phyloP scores from a whole-genome alignment of 306 rosid species.

The Cicer bijugum region DNA sequence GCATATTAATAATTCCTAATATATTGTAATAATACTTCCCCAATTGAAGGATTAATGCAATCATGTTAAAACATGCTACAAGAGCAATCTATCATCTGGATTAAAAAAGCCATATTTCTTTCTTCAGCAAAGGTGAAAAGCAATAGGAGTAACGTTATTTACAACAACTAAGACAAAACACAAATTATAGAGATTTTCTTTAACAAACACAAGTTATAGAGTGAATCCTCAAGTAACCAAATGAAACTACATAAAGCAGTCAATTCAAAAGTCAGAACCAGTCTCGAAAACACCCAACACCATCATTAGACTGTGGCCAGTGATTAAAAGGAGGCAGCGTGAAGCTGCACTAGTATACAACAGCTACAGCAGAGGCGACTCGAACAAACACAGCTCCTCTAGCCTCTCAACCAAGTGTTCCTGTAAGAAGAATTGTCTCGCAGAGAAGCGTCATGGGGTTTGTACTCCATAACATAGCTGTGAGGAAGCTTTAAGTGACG shows the following conservation, averaged over 20 bases:
- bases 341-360: slow-evolving; percentile 12
- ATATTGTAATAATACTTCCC: too few relatives aligned
- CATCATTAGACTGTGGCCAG: slow-evolving; percentile 37
- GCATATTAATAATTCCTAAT: too few relatives aligned
- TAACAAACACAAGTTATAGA: slow-evolving; percentile 7
- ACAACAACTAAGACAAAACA: slow-evolving; percentile 42
- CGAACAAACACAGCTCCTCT: slow-evolving; percentile 31
- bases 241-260: slow-evolving; percentile 35
- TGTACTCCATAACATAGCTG: slow-evolving; percentile 93
- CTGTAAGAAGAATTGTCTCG: slow-evolving; percentile 93
- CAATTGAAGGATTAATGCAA: too few relatives aligned
- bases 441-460: slow-evolving; percentile 88
- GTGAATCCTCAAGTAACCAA: slow-evolving; percentile 18
- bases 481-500: slow-evolving; percentile 90
- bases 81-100: not conserved
- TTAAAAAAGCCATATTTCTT: slow-evolving; percentile 13
- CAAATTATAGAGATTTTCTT: not conserved
- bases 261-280: slow-evolving; percentile 39
- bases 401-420: slow-evolving; percentile 97
- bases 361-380: slow-evolving; percentile 17
- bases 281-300: slow-evolving; percentile 34
- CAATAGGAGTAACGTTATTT: slow-evolving; percentile 31
- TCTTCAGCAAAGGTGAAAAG: slow-evolving; percentile 19
- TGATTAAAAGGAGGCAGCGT: slow-evolving; percentile 2
- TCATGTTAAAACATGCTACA: not conserved